These are phyloP conservation scores for Ascoidea tarda DNA, from an alignment of 805 yeast species.

Conservation along the genomic window DNA sequence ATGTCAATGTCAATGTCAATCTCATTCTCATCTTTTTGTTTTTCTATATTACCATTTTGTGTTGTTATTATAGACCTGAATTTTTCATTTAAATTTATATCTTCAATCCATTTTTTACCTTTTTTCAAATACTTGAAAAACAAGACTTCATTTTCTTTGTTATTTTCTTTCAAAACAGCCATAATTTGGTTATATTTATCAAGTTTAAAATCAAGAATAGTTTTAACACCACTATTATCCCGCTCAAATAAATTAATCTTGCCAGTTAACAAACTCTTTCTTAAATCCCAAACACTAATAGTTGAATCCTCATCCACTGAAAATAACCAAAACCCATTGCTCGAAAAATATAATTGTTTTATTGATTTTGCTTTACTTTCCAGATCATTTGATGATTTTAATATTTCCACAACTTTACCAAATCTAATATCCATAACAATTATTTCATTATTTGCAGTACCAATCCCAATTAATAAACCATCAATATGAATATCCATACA, in stretches of 20 bases:
- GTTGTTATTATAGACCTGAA: not conserved
- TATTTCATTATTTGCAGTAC: conserved; percentile 17
- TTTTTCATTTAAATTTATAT: conserved; percentile 1
- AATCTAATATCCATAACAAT: conserved; percentile 20
- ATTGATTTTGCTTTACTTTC: no score
- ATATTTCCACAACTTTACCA: conserved; percentile 19
- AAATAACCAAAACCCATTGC: not conserved
- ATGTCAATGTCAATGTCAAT: no score
- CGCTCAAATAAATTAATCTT: not conserved
- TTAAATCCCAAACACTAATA: not conserved
- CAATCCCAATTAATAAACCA: conserved; percentile 29
- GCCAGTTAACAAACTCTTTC: not conserved
- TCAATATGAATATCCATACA: conserved; percentile 25
- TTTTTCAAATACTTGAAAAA: conserved; percentile 9
- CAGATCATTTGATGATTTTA: not conserved
- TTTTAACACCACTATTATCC: not conserved
- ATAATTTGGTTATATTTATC: conserved; percentile 8
- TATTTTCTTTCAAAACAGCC: conserved; percentile 1
- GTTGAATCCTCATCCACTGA: not conserved
- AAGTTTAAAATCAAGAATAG: not conserved
- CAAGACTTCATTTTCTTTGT: conserved; percentile 3
- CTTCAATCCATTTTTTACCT: conserved; percentile 8
- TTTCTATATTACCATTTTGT: not conserved
- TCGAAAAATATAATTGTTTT: not conserved
- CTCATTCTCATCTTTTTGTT: not conserved